A percentile compares a stretch with the other conserved stretches of the same genome.
phyloP scores from a whole-genome alignment of 257 asterid genomes.

The Sherardia arvensis region DNA sequence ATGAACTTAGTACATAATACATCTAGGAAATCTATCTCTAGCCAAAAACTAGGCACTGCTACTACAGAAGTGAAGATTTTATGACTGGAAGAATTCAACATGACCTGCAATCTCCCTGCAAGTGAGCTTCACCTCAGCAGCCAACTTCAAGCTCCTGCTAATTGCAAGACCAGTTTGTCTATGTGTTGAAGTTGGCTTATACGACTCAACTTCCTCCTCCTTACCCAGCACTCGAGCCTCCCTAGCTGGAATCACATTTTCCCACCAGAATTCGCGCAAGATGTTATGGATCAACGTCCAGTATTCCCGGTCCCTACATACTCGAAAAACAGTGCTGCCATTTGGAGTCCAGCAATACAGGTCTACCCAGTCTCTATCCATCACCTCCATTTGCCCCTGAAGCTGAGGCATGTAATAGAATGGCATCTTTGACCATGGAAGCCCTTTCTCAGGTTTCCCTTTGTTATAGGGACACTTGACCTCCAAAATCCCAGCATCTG shows the following conservation, averaged over 20 bases:
- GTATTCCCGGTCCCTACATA: background rate
- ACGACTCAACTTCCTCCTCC: slow-evolving; percentile 56
- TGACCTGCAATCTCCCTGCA: slow-evolving; percentile 88
- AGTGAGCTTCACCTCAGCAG: slow-evolving; percentile 58
- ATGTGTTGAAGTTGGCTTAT: slow-evolving; percentile 62
- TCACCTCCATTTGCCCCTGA: slow-evolving; percentile 97
- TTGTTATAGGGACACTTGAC: slow-evolving; percentile 93
- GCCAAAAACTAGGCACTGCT: background rate
- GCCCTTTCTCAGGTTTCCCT: slow-evolving; percentile 72
- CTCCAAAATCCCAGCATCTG: slow-evolving; percentile 78
- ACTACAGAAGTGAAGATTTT: background rate
- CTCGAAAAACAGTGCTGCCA: background rate
- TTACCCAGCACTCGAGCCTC: slow-evolving; percentile 54
- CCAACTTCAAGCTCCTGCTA: slow-evolving; percentile 63
- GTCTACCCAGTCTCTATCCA: slow-evolving; percentile 20
- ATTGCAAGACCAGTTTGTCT: slow-evolving; percentile 60
- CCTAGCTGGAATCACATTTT: slow-evolving; percentile 80
- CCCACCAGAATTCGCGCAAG: slow-evolving; percentile 92
- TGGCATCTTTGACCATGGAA: slow-evolving; percentile 78
- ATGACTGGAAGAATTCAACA: slow-evolving; percentile 41
- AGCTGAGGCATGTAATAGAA: slow-evolving; percentile 97
- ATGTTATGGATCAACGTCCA: background rate
- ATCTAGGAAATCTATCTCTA: background rate
- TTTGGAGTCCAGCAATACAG: background rate
- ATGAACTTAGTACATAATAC: background rate